Evolutionary conservation across 1,139 yeast species (phyloP), one percentile per base, ranked within the genome.

Genomic region (Magnusiomyces fungicola): DNA sequence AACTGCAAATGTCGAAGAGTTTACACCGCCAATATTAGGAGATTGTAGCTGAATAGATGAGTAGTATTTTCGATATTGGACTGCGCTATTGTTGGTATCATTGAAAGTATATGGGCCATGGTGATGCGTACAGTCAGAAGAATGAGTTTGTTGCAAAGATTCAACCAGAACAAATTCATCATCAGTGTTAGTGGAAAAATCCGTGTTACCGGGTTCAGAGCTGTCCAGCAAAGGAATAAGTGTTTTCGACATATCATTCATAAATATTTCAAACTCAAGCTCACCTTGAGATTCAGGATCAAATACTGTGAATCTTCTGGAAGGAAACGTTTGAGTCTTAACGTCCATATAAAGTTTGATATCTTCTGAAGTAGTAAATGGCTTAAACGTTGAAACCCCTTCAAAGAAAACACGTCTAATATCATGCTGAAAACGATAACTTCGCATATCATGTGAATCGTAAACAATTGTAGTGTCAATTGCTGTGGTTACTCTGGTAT

Each of bases 261-360:
- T 6, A 29, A 29, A 41, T 12, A 16, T n/a, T 3, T 41, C 44
- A 27, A 41, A 41, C 19, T 27, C 34, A 18, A 25, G 18, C 5
- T 24, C 33, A 23, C 5, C 12, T 25, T 3, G n/a, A n/a, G n/a
- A n/a, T n/a, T n/a, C n/a, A n/a, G n/a, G n/a, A n/a, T n/a, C n/a
- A n/a, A n/a, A n/a, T 6, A 34, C 4, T 18, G 23, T 6, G 25
- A 23, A 43, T 16, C 18, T 14, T 16, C 34, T 33, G 14, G 32
- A 24, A 3, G 46, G 46, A 25, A 43, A 43, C 29, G 33, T 43
- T 23, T 43, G 46, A 34, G 34, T 34, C 39, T 43, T 43, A 23
- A 43, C 40, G 14, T 43, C 46, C 40, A 43, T 43, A 21, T 43
- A 43, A 23, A 43, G n/a, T 3, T 25, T 25, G 19, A 43, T 43